phyloP scores from a whole-genome alignment of 768 basidiomycete genomes.

The Trametes meyenii region DNA sequence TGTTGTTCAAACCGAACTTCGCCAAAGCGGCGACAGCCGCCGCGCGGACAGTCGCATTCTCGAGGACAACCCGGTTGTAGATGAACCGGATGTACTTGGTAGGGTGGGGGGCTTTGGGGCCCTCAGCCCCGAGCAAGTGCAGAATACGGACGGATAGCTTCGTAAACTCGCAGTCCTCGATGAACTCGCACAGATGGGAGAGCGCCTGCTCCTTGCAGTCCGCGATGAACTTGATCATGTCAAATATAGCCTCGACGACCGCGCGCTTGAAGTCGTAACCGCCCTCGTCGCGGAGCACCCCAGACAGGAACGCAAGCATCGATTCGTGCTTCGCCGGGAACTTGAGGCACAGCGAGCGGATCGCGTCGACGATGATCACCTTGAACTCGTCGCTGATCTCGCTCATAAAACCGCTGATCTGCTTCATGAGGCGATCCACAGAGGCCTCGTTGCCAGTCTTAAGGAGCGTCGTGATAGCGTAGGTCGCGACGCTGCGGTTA shows the following conservation, averaged over 20 bases:
- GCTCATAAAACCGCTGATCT: constrained; percentile 98
- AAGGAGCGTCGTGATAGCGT: constrained; percentile 96
- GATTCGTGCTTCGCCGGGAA: constrained; percentile 96
- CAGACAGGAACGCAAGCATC: constrained; percentile 97
- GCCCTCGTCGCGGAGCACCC: constrained; percentile 96
- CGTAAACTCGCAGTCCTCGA: constrained; percentile 99
- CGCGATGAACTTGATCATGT: constrained; percentile 98
- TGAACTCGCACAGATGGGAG: constrained; percentile 98
- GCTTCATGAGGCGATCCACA: constrained; percentile 98
- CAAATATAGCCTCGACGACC: constrained; percentile 98
- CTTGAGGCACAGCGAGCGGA: constrained; percentile 97
- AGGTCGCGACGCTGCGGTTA: constrained; percentile 96
- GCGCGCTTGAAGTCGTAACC: constrained; percentile 99
- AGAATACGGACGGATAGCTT: constrained; percentile 97
- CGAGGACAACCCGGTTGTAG: constrained; percentile 98
- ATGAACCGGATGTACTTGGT: constrained; percentile 99
- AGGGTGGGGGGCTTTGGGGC: constrained; percentile 94
- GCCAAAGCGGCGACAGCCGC: constrained; percentile 94
- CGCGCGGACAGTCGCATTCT: constrained; percentile 96
- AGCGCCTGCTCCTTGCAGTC: constrained; percentile 98
- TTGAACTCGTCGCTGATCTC: constrained; percentile 99
- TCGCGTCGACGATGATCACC: constrained; percentile 98
- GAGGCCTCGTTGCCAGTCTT: constrained; percentile 99
- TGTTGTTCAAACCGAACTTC: constrained; percentile 92
- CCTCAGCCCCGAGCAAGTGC: constrained; percentile 93